Conservation (phyloP, 2,329 filamentous ascomycete genomes). For the Cordyceps tenuipes region DNA sequence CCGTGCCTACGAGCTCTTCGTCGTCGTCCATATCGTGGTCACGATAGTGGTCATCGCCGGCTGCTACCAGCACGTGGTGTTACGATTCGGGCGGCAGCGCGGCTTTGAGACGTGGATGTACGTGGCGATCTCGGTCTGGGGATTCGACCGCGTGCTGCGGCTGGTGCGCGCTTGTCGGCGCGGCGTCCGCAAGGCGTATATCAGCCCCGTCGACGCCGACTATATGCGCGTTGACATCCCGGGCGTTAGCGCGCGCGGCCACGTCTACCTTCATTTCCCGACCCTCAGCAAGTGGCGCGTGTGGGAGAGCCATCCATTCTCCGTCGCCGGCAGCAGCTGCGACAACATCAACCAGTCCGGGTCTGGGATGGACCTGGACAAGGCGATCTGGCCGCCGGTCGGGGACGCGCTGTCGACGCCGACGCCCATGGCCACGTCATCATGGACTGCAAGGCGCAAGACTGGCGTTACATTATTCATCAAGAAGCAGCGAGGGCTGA, state of each 20-base stretch:
- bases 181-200: constrained; percentile 16
- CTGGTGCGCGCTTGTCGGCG: constrained; percentile 12
- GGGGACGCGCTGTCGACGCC: not conserved
- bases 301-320: constrained; percentile 27
- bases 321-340: constrained; percentile 13
- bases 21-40: constrained; percentile 33
- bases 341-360: not conserved
- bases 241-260: constrained; percentile 15
- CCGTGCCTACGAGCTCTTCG: constrained; percentile 33
- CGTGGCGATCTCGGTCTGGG: constrained; percentile 20
- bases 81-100: constrained; percentile 29
- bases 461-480: constrained; percentile 15
- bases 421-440: not conserved
- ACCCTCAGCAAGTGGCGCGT: constrained; percentile 18
- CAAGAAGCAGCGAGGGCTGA: constrained; percentile 14
- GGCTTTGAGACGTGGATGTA: constrained; percentile 32
- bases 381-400: not conserved
- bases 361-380: constrained; percentile 1
- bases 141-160: constrained; percentile 18
- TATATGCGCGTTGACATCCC: constrained; percentile 21
- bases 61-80: constrained; percentile 32
- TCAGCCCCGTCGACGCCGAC: constrained; percentile 19
- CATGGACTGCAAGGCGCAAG: not conserved
- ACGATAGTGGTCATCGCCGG: constrained; percentile 32
- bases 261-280: constrained; percentile 24